Base-by-base conservation (phyloP, 441 rosid genomes). In the Arabidopsis lyrata region DNA sequence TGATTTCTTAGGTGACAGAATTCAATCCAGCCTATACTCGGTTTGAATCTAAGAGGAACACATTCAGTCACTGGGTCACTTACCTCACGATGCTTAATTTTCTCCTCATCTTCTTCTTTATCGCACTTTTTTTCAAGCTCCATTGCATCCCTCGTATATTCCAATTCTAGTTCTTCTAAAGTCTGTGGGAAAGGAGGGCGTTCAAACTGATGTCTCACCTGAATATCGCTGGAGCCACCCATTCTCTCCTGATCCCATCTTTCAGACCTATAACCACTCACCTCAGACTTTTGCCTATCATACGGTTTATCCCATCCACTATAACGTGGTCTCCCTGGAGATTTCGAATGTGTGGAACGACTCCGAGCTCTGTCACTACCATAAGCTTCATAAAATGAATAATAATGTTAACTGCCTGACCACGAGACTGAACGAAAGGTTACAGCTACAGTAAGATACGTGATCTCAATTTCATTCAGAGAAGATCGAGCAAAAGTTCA, bases 361-460 rank as follows among this genome's bases (percentile, higher is more conserved):
- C 92, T 75, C 84, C 96, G 88, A 86, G 88, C 89, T 81, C 96
- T 92, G 55, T 87, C 95, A 84, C 88, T 92, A 85, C 96, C 96
- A 86, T 88, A 89, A 91, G 99, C 99, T 95, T 91, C 98, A 92
- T 52, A 81, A 90, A 92, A 89, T 77, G 93, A 91, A 89, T 73
- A 85, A 87, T 83, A 68, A 77, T 49, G 96, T 91, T 83, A 95
- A 86, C 90, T 85, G 81, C 88, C 78, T 85, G 89, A 81, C 75
- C 69, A 72, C 83, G 81, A 85, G 81, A 88, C 80, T 82, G 82
- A 63, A 57, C 13, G 76, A 79, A 73, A 87, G 78, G 83, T 70
- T 82, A 85, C 76, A 79, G 86, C 85, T 83, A 81, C 77, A 89
- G 77, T 70, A 68, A 83, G 66, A 83, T 72, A 86, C 68, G 53